Evolutionary conservation across 495 filamentous ascomycete genomes (phyloP), one percentile per base, ranked within the genome.

Genomic region (Neurospora sp.): DNA sequence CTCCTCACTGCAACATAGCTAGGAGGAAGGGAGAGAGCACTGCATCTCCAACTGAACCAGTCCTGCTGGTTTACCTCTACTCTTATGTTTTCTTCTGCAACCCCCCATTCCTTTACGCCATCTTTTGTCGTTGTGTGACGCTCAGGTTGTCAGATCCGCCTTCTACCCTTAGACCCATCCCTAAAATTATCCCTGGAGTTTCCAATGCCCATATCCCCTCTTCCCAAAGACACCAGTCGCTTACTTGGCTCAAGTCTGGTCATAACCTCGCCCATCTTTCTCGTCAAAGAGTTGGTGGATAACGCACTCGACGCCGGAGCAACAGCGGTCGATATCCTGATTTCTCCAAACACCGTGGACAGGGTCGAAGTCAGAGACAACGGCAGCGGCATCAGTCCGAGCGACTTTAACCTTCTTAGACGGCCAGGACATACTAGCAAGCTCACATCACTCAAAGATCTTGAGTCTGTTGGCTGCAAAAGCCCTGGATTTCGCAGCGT

Each of bases 261-360:
- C 72, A 89, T 98, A 74, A 88, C 90, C 5, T 90, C 93, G 69
- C 86, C 94, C 11, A 86, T 86, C 71, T 89, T 89, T 7, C 84
- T 97, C 19, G 88, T 96, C 71, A 99, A 99, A 80, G 96, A 99
- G 78, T 88, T 98, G 11, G 78, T 99, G 39, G 96, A 99, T 73
- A 99, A 99, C 80, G 89, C 93, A 24, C 85, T 98, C 10, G 96
- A 98, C 80, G 92, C 95, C 5, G 86, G 86, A 34, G 92, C 95
- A 6, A 89, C 91, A 3, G 88, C 88, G 0, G 85, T 98, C 43
- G 86, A 89, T 38, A 83, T 98, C 39, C 86, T 94, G 72, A 84
- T 97, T 37, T 91, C 93, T 3, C 76, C 84, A 34, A 94, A 98
- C 75, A 89, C 91, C 0, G 79, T 98, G 15, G 92, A 95, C 79